phyloP scores from a whole-genome alignment of 805 yeast genomes.

The Helenozyma rhizophorensis region DNA sequence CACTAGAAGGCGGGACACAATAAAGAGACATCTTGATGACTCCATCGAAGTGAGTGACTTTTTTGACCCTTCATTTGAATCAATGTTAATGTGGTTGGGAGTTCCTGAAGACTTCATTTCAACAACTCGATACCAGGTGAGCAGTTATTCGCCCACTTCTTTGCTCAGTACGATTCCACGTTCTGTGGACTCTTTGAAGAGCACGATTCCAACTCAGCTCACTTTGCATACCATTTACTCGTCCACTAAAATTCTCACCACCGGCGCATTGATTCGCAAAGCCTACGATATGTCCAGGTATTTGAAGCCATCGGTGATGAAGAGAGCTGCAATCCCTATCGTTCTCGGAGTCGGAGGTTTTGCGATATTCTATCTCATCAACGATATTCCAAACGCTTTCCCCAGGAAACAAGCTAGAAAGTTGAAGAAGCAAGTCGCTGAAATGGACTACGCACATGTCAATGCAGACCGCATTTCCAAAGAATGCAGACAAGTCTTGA shows the following conservation, averaged over 20 bases:
- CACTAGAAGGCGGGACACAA: conserved; percentile 61
- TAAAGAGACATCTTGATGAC: conserved; percentile 54
- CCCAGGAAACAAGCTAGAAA: conserved; percentile 78
- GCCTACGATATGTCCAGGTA: conserved; percentile 29
- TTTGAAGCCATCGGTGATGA: conserved; percentile 37
- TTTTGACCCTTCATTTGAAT: conserved; percentile 69
- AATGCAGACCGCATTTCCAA: conserved; percentile 76
- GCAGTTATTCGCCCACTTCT: conserved; percentile 29
- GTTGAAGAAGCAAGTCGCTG: conserved; percentile 56
- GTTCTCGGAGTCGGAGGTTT: conserved; percentile 47
- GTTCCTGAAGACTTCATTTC: conserved; percentile 27
- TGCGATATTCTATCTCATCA: conserved; percentile 57
- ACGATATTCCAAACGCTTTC: conserved; percentile 85
- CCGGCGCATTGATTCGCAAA: conserved; percentile 40
- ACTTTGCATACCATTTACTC: conserved; percentile 39
- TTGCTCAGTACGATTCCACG: conserved; percentile 27
- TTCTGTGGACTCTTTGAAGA: conserved; percentile 27
- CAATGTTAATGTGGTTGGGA: conserved; percentile 47
- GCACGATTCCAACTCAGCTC: conserved; percentile 31
- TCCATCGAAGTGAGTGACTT: conserved; percentile 68
- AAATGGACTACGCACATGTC: conserved; percentile 70
- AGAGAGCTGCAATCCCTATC: conserved; percentile 51
- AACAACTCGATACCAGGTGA: conserved; percentile 25
- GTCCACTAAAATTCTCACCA: conserved; percentile 35
- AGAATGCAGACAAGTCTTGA: conserved; percentile 78